Percentiles rank a stretch among this genome's conserved stretches.
Conservation (phyloP, 192 early-diverging fungal species). For the Mortierella antarctica region DNA sequence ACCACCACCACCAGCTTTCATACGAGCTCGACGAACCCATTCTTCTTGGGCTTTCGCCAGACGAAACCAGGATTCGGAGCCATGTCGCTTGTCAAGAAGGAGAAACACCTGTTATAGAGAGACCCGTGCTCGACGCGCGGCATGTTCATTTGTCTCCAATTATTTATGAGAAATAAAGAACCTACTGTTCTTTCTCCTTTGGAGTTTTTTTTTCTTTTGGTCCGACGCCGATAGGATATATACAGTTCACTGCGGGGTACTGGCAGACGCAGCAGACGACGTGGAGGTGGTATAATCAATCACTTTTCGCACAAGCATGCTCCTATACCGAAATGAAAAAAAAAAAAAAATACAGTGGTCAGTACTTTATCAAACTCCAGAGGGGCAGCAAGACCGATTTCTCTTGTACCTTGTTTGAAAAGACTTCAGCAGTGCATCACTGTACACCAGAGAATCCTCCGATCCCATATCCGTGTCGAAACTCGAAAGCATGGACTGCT, state of each 20-base stretch:
- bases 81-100: not conserved
- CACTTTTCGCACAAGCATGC: conserved; percentile 10
- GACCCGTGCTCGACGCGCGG: no score
- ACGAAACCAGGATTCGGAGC: conserved; percentile 12
- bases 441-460: conserved; percentile 28
- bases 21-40: conserved; percentile 8
- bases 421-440: conserved; percentile 37
- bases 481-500: conserved; percentile 39
- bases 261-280: not conserved
- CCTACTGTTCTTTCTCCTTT: not conserved
- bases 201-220: not conserved
- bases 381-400: not conserved
- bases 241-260: not conserved
- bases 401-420: conserved; percentile 24
- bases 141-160: no score
- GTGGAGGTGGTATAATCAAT: conserved; percentile 20
- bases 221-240: not conserved
- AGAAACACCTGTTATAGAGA: not conserved
- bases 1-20: not conserved
- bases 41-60: conserved; percentile 19
- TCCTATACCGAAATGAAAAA: conserved; percentile 15
- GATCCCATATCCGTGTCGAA: conserved; percentile 33
- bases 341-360: not conserved
- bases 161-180: not conserved
- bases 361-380: not conserved